phyloP scores from a whole-genome alignment of 306 rosid genomes.

The Quillaja saponaria region DNA sequence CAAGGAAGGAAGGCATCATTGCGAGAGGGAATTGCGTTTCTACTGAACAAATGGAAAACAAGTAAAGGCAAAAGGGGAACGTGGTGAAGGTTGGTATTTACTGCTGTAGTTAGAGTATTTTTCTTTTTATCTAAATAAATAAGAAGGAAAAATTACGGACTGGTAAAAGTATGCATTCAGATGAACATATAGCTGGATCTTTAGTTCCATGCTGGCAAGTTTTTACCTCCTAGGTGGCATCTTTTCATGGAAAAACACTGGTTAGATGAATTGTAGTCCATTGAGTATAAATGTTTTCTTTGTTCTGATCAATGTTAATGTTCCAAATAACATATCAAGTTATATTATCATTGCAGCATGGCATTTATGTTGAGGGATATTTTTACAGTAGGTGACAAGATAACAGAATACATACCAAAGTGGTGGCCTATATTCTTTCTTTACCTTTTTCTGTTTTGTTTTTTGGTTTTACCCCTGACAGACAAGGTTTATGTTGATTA shows the following conservation, averaged over 20 bases:
- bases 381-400: too few species aligned
- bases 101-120: neutral
- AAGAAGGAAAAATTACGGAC: neutral
- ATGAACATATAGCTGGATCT: too few species aligned
- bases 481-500: conserved; percentile 26
- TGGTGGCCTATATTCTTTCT: too few species aligned
- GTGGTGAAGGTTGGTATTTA: conserved; percentile 30
- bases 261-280: neutral
- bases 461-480: too few species aligned
- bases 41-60: conserved; percentile 44
- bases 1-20: conserved; percentile 48
- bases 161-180: neutral
- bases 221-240: neutral
- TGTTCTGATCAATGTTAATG: too few species aligned
- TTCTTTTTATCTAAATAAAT: conserved; percentile 6
- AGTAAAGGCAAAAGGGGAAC: conserved; percentile 34
- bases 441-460: too few species aligned
- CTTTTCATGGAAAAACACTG: neutral
- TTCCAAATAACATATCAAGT: too few species aligned
- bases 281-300: neutral
- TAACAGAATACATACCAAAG: too few species aligned
- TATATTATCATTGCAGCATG: too few species aligned
- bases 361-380: too few species aligned
- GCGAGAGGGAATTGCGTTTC: conserved; percentile 41
- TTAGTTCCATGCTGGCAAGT: too few species aligned